Evolutionary conservation across 139 green algal species (phyloP), one percentile per base, ranked within the genome.

Genomic region (Desmodesmus armatus): DNA sequence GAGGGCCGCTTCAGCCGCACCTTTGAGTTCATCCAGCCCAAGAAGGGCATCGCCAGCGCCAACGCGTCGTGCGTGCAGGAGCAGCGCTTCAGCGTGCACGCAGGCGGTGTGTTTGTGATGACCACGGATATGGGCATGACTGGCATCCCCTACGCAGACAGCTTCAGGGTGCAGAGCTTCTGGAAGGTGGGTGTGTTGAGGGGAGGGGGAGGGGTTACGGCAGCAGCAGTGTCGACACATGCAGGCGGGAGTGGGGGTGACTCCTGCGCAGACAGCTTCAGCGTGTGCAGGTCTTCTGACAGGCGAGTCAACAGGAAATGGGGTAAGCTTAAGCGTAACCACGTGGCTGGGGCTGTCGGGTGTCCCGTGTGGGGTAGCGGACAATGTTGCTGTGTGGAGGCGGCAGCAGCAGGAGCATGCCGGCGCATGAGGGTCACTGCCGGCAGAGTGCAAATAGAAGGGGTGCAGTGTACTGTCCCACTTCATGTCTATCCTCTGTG

Each of bases 21-120:
- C 40, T 77, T 87, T 40, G 47, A 73, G 37, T 87, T 87, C 71
- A 67, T 75, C 29, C 82, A 87, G 82, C 82, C 82, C 25, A 87
- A 87, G 71, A 82, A 82, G 31, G 82, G 82, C 41, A n/a, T 87
- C n/a, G 55, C 29, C 39, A 43, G 37, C 23, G 27, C 39, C 13
- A 53, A 62, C 17, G 71, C 82, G 29, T 60, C 53, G 41, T 87
- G 82, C 72, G 7, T 76, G 44, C 82, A 87, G 60, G 40, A 76
- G 41, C 82, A 87, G 58, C 55, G 58, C 19, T 70, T 87, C 41
- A 87, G 55, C 43, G 71, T 87, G 60, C 82, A 87, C 72, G 13
- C 80, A 21, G 80, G 80, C 3, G 51, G 69, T 51, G 60, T 80
- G 44, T 70, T 86, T 78, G 69, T 79, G 23, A 40, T 86, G 67